Conservation (phyloP, 257 asterid species). For the Marsdenia floribunda region DNA sequence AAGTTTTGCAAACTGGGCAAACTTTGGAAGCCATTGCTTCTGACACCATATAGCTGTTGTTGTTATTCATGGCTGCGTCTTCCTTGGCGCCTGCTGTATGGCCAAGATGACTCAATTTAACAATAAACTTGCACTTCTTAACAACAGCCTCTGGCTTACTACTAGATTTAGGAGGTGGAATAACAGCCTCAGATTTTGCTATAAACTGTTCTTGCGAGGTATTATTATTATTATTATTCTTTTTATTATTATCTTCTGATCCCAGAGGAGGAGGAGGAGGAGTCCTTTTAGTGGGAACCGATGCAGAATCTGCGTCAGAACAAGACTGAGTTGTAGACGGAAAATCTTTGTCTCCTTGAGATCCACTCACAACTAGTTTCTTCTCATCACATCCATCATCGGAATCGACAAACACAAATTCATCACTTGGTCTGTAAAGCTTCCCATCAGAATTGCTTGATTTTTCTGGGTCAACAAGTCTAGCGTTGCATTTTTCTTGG, state of each 20-base stretch:
- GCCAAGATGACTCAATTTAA: conserved; percentile 36
- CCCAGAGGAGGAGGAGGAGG: conserved; percentile 22
- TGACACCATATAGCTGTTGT: conserved; percentile 24
- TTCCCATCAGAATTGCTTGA: conserved; percentile 30
- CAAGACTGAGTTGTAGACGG: conserved; percentile 36
- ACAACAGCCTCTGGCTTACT: conserved; percentile 26
- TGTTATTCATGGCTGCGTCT: conserved; percentile 29
- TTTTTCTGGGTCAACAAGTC: conserved; percentile 18
- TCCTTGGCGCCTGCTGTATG: conserved; percentile 43
- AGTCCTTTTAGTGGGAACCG: conserved; percentile 28
- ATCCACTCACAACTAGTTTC: not conserved
- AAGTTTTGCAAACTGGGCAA: conserved; percentile 93
- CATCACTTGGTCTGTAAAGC: conserved; percentile 20
- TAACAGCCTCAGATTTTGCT: conserved; percentile 17
- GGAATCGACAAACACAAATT: conserved; percentile 21
- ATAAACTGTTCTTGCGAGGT: not conserved
- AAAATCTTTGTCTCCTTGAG: conserved; percentile 35
- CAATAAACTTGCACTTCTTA: conserved; percentile 59
- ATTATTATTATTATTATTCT: not conserved
- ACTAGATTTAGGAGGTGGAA: conserved; percentile 23
- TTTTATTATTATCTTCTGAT: conserved; percentile 17
- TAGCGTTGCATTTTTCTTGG: conserved; percentile 18
- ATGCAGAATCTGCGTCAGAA: conserved; percentile 30
- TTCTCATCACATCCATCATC: conserved; percentile 15
- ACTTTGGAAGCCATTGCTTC: conserved; percentile 87